Conservation (phyloP, 2,329 filamentous ascomycete species). For the Colletotrichum sp. region DNA sequence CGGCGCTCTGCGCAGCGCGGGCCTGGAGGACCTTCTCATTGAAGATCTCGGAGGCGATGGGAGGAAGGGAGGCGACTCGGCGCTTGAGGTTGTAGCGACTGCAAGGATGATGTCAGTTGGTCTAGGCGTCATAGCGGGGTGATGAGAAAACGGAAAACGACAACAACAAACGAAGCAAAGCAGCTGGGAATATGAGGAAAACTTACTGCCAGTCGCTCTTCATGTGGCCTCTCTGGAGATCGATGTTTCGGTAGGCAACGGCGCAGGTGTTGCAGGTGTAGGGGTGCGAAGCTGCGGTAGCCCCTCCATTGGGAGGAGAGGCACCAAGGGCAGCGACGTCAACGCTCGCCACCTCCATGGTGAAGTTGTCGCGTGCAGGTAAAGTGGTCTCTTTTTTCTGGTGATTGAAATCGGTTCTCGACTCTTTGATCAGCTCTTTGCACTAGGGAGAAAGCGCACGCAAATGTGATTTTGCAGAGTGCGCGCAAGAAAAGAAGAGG, state of each 20-base stretch:
- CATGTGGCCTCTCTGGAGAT: constrained; percentile 95
- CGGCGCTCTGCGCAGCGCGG: constrained; percentile 81
- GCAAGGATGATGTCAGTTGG: constrained; percentile 21
- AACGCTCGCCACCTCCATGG: constrained; percentile 49
- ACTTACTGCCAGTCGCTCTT: constrained; percentile 98
- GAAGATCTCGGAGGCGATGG: constrained; percentile 90
- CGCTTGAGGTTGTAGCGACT: constrained; percentile 97
- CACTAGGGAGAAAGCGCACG: not conserved
- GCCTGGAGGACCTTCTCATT: constrained; percentile 95
- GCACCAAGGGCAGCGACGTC: constrained; percentile 26
- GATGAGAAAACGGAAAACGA: not conserved
- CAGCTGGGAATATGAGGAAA: not conserved
- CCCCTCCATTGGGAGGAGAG: constrained; percentile 30
- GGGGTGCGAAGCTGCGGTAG: constrained; percentile 67
- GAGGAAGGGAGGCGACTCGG: constrained; percentile 86
- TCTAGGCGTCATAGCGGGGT: not conserved
- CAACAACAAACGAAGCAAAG: not conserved
- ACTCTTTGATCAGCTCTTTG: not conserved
- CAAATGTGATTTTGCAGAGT: not conserved
- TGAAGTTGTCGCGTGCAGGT: constrained; percentile 18
- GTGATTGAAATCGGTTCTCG: not conserved
- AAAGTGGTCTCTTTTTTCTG: not conserved
- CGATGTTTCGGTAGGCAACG: constrained; percentile 92
- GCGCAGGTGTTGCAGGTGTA: constrained; percentile 99
- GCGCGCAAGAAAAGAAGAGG: not conserved